A percentile compares a stretch with the other conserved stretches of the same genome.
Evolutionary conservation across 352 stramenopile species (phyloP).

Genomic region (Phytophthora podocarpi): DNA sequence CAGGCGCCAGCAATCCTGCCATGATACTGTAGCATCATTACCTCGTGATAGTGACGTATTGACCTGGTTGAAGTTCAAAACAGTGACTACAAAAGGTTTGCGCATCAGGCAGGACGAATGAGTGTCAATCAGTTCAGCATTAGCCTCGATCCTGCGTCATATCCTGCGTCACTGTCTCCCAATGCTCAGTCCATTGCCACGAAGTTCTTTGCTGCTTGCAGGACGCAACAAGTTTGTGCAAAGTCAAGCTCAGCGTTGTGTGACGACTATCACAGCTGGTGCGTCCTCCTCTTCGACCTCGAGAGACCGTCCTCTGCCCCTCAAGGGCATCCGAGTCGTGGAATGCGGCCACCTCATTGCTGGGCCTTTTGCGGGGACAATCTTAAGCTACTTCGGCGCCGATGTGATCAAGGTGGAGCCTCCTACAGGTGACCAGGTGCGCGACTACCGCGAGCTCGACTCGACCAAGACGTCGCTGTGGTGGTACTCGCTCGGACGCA

Average conservation of each 20-base stretch:
- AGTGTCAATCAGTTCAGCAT: constrained; percentile 28
- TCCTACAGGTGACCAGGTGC: constrained; percentile 82
- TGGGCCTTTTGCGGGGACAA: constrained; percentile 80
- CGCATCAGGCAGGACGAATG: constrained; percentile 8
- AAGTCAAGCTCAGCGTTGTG: constrained; percentile 20
- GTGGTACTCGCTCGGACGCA: constrained; percentile 90
- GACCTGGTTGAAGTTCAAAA: constrained; percentile 36
- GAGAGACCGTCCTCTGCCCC: constrained; percentile 44
- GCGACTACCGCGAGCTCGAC: constrained; percentile 81
- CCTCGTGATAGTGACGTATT: constrained; percentile 13
- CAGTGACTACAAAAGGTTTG: constrained; percentile 24
- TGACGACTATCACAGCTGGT: constrained; percentile 40
- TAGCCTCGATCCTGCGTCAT: neutral
- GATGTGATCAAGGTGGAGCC: constrained; percentile 93
- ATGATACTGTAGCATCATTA: constrained; percentile 19
- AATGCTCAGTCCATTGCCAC: constrained; percentile 6
- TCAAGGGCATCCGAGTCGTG: constrained; percentile 75
- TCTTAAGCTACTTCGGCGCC: constrained; percentile 89
- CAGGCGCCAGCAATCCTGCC: constrained; percentile 28
- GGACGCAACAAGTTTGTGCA: constrained; percentile 1
- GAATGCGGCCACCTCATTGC: constrained; percentile 86
- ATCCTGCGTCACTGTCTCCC: neutral
- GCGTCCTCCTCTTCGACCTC: constrained; percentile 14
- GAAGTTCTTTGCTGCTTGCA: constrained; percentile 14
- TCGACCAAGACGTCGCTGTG: constrained; percentile 79